Base-by-base conservation (phyloP, 2,329 filamentous ascomycete genomes). In the Polychaeton citri region DNA sequence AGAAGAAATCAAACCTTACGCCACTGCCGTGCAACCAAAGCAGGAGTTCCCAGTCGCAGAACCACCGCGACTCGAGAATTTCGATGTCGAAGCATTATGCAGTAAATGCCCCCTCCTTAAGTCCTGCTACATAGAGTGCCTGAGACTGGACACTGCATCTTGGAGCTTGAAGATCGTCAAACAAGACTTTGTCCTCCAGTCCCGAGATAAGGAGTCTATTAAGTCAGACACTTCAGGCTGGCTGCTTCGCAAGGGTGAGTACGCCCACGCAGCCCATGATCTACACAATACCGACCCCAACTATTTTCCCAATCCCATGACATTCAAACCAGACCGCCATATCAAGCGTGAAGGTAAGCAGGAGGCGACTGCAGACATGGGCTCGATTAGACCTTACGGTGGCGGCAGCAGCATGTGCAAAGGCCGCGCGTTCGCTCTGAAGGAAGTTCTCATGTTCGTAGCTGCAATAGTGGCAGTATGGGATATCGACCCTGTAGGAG, bases 401-500 rank as follows among this genome's bases (percentile, higher is more conserved):
- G 64, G 62, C 6, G 70, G 66, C 8, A 33, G 39, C 13, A 55
- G 46, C 37, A 65, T 67, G 44, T 71, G 66, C 41, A 69, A 70
- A 48, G 67, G 66, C 3, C 58, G 65, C 9, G 53, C 55, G 2
- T 68, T 72, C 40, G 68, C 66, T 2, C 63, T 72, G 45, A 59
- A 63, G 33, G 62, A 69, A 46, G 61, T 65, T 13, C 44, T 76
- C 30, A 53, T 64, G 17, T 65, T 72, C 31, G 61, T 64, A 2
- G 70, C 71, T 12, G 62, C 65, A 1, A 62, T 76, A 16, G 47
- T 76, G 15, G 57, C 62, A 5, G 60, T 72, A 46, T 77, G 72
- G 71, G 67, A 76, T 30, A 64, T 76, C 38, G 57, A 68, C 36
- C 61, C 68, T 0, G 60, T 55, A 1, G 53, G 52, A 33, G 30